Percentiles rank a stretch among this genome's conserved stretches.
Conservation (phyloP, 2,329 filamentous ascomycete genomes). For the Colletotrichum gloeosporioides region DNA sequence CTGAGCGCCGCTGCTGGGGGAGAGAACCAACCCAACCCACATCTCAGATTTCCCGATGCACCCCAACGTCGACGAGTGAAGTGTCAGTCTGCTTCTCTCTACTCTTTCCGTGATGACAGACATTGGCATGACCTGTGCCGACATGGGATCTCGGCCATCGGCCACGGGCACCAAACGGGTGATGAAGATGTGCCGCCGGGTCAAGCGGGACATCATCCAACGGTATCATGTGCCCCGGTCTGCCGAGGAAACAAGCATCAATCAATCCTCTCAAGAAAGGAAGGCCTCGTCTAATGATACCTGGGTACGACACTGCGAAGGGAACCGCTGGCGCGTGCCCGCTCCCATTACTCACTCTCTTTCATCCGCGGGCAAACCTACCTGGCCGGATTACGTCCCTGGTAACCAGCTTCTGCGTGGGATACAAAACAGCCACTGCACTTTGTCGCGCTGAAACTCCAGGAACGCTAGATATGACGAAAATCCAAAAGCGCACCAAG, state of each 20-base stretch:
- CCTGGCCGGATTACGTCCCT: not conserved
- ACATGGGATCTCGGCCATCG: not conserved
- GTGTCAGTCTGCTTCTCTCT: not conserved
- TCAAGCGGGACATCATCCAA: not conserved
- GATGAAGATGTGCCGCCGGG: not conserved
- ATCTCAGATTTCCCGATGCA: not conserved
- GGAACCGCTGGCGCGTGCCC: not conserved
- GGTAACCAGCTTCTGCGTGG: not conserved
- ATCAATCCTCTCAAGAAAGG: not conserved
- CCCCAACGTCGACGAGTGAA: not conserved
- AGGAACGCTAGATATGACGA: not conserved
- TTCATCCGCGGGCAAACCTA: not conserved
- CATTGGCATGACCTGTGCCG: not conserved
- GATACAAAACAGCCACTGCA: not conserved
- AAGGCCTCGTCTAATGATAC: not conserved
- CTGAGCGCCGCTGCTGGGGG: not conserved
- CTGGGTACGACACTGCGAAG: not conserved
- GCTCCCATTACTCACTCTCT: not conserved
- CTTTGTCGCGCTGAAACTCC: not conserved
- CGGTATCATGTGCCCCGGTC: not conserved
- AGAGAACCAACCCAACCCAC: not conserved
- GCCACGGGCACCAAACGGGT: not conserved
- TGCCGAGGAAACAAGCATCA: not conserved
- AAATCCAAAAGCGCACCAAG: not conserved
- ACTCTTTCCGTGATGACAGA: not conserved